A percentile compares a stretch with the other conserved stretches of the same genome.
Evolutionary conservation across 75 land plant species (phyloP).

Genomic region (Picea glauca): DNA sequence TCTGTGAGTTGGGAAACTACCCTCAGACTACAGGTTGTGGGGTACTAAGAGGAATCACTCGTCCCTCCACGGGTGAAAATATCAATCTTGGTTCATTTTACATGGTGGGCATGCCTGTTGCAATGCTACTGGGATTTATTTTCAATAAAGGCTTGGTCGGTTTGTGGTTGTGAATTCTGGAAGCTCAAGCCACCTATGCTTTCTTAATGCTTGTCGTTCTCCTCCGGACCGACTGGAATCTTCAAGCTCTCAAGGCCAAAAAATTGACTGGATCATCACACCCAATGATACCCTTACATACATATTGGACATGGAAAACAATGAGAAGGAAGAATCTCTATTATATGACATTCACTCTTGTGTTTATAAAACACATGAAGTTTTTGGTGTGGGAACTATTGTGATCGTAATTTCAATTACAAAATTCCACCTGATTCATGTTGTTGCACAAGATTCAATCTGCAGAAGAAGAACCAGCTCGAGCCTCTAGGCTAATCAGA

Average conservation of each 20-base stretch:
- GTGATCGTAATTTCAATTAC: too few relatives aligned
- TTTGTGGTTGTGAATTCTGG: slow-evolving; percentile 59
- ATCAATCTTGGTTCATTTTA: slow-evolving; percentile 63
- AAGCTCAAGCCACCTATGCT: slow-evolving; percentile 67
- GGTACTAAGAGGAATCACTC: slow-evolving; percentile 57
- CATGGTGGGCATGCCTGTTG: slow-evolving; percentile 27
- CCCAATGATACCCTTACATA: too few relatives aligned
- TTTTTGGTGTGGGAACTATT: too few relatives aligned
- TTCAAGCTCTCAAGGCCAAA: slow-evolving; percentile 49
- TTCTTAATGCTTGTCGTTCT: slow-evolving; percentile 51
- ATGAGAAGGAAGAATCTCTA: too few relatives aligned
- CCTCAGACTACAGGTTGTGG: slow-evolving; percentile 27
- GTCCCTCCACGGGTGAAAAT: slow-evolving; percentile 53
- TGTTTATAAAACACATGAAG: too few relatives aligned
- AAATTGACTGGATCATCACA: slow-evolving; percentile 14
- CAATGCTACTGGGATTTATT: slow-evolving; percentile 45
- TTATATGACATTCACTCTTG: too few relatives aligned
- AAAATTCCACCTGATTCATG: too few relatives aligned
- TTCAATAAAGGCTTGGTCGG: slow-evolving; percentile 53
- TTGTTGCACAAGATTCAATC: too few relatives aligned
- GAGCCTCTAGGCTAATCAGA: too few relatives aligned
- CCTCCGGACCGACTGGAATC: slow-evolving; percentile 56
- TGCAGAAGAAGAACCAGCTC: too few relatives aligned
- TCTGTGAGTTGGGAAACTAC: neutral
- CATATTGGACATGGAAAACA: too few relatives aligned